phyloP scores from a whole-genome alignment of 345 rosid species.

The Arabis hirsuta region DNA sequence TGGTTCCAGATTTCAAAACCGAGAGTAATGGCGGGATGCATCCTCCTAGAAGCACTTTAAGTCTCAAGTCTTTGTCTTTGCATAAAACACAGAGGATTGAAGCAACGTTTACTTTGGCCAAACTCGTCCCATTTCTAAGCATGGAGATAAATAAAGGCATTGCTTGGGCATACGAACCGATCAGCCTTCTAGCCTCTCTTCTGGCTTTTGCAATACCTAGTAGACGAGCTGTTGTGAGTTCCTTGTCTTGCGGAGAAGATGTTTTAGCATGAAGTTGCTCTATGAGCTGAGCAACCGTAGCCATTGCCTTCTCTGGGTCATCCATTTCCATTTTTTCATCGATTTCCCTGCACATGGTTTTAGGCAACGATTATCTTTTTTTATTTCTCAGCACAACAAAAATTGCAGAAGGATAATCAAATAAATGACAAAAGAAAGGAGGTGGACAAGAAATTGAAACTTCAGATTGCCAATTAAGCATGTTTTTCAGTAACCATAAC shows the following conservation, averaged over 20 bases:
- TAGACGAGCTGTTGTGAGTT: slow-evolving; percentile 74
- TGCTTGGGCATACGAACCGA: slow-evolving; percentile 83
- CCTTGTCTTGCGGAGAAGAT: slow-evolving; percentile 79
- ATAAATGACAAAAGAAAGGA: not conserved
- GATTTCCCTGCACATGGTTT: slow-evolving; percentile 53
- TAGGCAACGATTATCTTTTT: not conserved
- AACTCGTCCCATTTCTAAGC: slow-evolving; percentile 74
- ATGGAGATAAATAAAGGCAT: slow-evolving; percentile 86
- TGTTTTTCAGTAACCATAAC: not conserved
- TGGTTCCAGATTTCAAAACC: slow-evolving; percentile 73
- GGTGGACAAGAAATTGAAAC: not conserved
- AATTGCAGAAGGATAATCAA: slow-evolving; percentile 3
- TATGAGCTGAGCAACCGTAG: slow-evolving; percentile 69
- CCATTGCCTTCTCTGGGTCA: slow-evolving; percentile 66
- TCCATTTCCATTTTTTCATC: slow-evolving; percentile 56
- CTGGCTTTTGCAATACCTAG: slow-evolving; percentile 67
- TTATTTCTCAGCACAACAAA: slow-evolving; percentile 3
- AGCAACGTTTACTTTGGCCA: slow-evolving; percentile 82
- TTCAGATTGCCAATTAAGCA: not conserved
- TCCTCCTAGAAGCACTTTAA: slow-evolving; percentile 91
- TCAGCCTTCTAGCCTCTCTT: slow-evolving; percentile 73
- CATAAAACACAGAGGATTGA: slow-evolving; percentile 68
- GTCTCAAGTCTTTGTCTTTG: slow-evolving; percentile 77
- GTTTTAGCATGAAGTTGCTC: slow-evolving; percentile 77
- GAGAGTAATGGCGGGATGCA: slow-evolving; percentile 93